phyloP scores from a whole-genome alignment of 176 grass and related monocot genomes.

The barley (Hordeum vulgare) region MorexV3_pseudomolecules_assembly NC_058519.1:635912785-635913284 shows the following conservation, averaged over 20 bases:
- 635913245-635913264: not conserved
- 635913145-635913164: not conserved
- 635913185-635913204: too few relatives aligned
- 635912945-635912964: too few relatives aligned
- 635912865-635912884: not conserved
- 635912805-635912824: conserved; percentile 7
- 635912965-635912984: not conserved
- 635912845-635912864: too few relatives aligned
- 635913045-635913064: too few relatives aligned
- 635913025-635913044: too few relatives aligned
- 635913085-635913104: not conserved
- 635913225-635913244: too few relatives aligned
- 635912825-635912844: conserved; percentile 8
- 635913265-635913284: not conserved
- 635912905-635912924: not conserved
- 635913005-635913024: not conserved
- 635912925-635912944: not conserved
- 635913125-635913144: not conserved
- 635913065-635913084: too few relatives aligned
- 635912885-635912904: not conserved
- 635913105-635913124: not conserved
- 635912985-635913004: not conserved
- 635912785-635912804: too few relatives aligned
- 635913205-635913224: too few relatives aligned
- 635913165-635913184: too few relatives aligned